Evolutionary conservation across 257 asterid genomes (phyloP).

Genomic region (Pogostemon cablin): DNA sequence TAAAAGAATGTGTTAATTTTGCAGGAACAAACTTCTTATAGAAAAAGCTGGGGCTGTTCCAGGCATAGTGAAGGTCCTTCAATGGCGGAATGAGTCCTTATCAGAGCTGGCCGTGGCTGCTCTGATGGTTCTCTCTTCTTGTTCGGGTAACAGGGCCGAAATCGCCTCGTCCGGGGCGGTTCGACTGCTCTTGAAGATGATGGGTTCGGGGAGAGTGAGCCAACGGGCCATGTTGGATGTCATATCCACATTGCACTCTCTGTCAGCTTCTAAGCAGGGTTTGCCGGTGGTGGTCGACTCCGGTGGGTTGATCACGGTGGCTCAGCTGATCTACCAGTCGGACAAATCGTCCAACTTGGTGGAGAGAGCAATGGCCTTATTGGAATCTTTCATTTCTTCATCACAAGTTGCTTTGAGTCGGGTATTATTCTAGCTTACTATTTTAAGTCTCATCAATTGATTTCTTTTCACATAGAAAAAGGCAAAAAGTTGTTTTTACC

Average conservation of each 20-base stretch:
- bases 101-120: constrained; percentile 60
- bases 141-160: constrained; percentile 61
- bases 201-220: constrained; percentile 45
- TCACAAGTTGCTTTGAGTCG: constrained; percentile 56
- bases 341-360: constrained; percentile 59
- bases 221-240: constrained; percentile 60
- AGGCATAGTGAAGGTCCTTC: constrained; percentile 51
- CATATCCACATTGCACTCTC: constrained; percentile 66
- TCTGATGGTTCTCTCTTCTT: constrained; percentile 67
- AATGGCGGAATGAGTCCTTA: constrained; percentile 48
- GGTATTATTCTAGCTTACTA: constrained; percentile 36
- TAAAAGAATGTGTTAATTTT: constrained; percentile 11
- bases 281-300: constrained; percentile 49
- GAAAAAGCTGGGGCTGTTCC: constrained; percentile 65
- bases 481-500: not conserved
- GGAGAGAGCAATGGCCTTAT: constrained; percentile 61
- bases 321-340: constrained; percentile 37
- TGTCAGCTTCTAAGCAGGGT: constrained; percentile 56
- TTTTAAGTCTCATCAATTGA: no score
- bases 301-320: constrained; percentile 47
- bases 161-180: constrained; percentile 70
- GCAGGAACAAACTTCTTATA: constrained; percentile 66
- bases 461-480: no score
- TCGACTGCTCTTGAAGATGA: constrained; percentile 46
- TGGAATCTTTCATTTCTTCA: constrained; percentile 57